phyloP scores from a whole-genome alignment of 768 basidiomycete genomes.

The Dioszegia aurantiaca region DNA sequence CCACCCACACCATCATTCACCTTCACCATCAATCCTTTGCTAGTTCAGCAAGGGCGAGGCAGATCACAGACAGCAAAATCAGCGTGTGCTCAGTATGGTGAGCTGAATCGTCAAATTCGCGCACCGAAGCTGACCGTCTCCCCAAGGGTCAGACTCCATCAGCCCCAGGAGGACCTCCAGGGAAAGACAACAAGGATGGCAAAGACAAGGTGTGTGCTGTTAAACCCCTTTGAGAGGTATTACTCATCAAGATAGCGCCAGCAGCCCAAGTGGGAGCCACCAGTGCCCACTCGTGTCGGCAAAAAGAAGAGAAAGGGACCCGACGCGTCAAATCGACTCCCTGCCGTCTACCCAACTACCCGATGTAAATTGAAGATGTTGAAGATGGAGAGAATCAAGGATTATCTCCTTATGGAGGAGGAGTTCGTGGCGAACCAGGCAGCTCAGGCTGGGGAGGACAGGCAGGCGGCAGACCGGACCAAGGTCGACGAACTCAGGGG shows the following conservation, averaged over 20 bases:
- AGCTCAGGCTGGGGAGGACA: constrained; percentile 67
- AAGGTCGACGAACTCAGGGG: constrained; percentile 92
- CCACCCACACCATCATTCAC: too few species aligned
- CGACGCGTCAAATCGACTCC: constrained; percentile 82
- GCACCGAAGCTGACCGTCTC: too few species aligned
- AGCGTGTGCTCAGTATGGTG: too few species aligned
- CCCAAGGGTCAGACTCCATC: constrained; percentile 51
- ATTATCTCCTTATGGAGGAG: constrained; percentile 83
- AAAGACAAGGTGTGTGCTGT: constrained; percentile 42
- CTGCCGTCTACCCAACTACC: constrained; percentile 87
- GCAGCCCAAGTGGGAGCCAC: constrained; percentile 94
- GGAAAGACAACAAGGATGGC: constrained; percentile 20
- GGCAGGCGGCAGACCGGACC: constrained; percentile 89
- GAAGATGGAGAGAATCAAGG: constrained; percentile 97
- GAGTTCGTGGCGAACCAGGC: constrained; percentile 53
- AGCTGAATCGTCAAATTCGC: too few species aligned
- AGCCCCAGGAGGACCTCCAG: constrained; percentile 23
- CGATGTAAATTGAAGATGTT: constrained; percentile 91
- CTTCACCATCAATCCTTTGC: too few species aligned
- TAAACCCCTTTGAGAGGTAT: not conserved
- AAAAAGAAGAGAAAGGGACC: constrained; percentile 97
- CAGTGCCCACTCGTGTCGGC: constrained; percentile 90
- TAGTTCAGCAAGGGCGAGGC: not conserved
- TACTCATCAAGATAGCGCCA: constrained; percentile 14
- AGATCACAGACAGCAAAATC: too few species aligned